phyloP scores from a whole-genome alignment of 2,329 filamentous ascomycete genomes.

The Pseudogymnoascus sp. region DNA sequence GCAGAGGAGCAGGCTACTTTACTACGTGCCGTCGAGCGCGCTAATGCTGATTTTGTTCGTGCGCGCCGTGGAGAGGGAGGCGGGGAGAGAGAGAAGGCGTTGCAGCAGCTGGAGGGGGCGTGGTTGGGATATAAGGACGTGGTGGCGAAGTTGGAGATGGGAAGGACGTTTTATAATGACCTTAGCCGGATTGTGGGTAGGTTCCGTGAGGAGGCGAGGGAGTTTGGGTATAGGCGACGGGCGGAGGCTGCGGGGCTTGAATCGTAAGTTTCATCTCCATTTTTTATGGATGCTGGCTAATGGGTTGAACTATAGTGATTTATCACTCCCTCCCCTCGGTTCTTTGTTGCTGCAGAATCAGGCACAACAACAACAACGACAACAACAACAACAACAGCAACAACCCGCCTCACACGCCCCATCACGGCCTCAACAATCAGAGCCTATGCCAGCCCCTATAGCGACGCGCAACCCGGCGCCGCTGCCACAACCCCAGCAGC shows the following conservation, averaged over 20 bases:
- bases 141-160: conserved; percentile 80
- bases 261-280: conserved; percentile 45
- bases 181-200: conserved; percentile 76
- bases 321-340: conserved; percentile 13
- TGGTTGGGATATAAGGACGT: conserved; percentile 97
- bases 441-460: conserved; percentile 18
- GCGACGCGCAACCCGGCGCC: not conserved
- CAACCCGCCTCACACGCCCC: conserved; percentile 11
- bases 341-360: conserved; percentile 19
- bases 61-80: conserved; percentile 52
- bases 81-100: conserved; percentile 70
- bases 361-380: conserved; percentile 23
- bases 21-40: conserved; percentile 58
- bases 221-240: conserved; percentile 71
- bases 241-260: conserved; percentile 74
- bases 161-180: conserved; percentile 95
- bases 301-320: conserved; percentile 21
- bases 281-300: not conserved
- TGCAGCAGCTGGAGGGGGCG: conserved; percentile 82
- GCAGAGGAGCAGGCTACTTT: conserved; percentile 67
- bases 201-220: conserved; percentile 72
- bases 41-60: conserved; percentile 69
- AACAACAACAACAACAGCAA: not conserved
- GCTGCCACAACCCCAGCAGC: conserved; percentile 17
- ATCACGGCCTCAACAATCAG: conserved; percentile 18